Conservation (phyloP, 2,329 filamentous ascomycete species). For the Ilyonectria mors-panacis region DNA sequence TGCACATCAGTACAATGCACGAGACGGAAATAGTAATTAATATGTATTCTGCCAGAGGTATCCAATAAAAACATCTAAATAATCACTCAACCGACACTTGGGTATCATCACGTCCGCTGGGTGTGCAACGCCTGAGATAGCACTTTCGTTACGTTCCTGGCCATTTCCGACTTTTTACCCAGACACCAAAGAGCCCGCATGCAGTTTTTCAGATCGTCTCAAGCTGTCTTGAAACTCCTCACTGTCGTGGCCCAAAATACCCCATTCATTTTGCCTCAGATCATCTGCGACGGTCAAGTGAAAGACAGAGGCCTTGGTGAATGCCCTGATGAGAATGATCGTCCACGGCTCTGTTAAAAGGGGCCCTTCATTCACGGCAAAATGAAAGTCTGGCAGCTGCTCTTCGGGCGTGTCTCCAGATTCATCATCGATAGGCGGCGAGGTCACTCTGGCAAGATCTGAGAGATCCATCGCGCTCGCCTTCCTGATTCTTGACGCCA, state of each 20-base stretch:
- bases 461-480: conserved; percentile 62
- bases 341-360: conserved; percentile 73
- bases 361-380: conserved; percentile 66
- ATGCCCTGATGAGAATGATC: conserved; percentile 66
- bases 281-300: conserved; percentile 53
- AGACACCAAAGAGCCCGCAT: conserved; percentile 67
- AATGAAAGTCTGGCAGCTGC: conserved; percentile 62
- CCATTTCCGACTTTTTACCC: conserved; percentile 68
- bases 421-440: conserved; percentile 44
- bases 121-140: conserved; percentile 21
- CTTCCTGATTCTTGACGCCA: conserved; percentile 58
- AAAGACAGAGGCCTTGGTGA: conserved; percentile 60
- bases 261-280: conserved; percentile 37
- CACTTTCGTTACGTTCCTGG: conserved; percentile 42
- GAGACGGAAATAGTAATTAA: too few species aligned
- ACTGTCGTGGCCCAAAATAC: conserved; percentile 41
- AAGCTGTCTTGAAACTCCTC: conserved; percentile 49
- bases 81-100: neutral
- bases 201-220: conserved; percentile 61
- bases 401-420: conserved; percentile 1
- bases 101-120: neutral
- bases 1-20: too few species aligned
- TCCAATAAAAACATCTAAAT: neutral
- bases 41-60: too few species aligned
- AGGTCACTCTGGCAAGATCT: conserved; percentile 63